These are phyloP conservation scores for Chaetoceros tenuissimus DNA, from an alignment of 108 stramenopile species.

Conservation along the genomic window DNA sequence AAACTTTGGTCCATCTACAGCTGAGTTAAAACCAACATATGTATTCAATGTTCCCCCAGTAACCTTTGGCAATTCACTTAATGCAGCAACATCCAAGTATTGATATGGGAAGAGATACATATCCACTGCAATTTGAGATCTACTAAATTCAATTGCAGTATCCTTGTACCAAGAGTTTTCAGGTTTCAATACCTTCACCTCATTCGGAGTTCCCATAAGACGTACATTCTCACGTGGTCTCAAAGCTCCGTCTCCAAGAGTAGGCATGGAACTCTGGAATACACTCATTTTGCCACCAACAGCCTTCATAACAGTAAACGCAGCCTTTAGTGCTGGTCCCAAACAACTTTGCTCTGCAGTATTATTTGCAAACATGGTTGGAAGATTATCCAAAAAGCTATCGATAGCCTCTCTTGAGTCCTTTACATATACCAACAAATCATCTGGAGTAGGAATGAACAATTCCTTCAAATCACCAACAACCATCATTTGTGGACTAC, in stretches of 20 bases:
- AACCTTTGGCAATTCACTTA: conserved; percentile 75
- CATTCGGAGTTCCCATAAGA: conserved; percentile 89
- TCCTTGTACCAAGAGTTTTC: conserved; percentile 86
- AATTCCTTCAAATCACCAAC: conserved; percentile 91
- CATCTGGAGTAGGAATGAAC: conserved; percentile 92
- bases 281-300: conserved; percentile 97
- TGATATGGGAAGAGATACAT: conserved; percentile 85
- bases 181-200: conserved; percentile 82
- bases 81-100: conserved; percentile 90
- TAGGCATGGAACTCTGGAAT: conserved; percentile 85
- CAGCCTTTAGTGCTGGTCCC: conserved; percentile 93
- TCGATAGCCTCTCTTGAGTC: conserved; percentile 86
- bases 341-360: conserved; percentile 51
- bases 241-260: conserved; percentile 85
- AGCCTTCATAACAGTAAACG: conserved; percentile 90
- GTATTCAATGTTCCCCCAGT: conserved; percentile 87
- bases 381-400: conserved; percentile 86
- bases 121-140: conserved; percentile 95
- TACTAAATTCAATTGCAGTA: conserved; percentile 91
- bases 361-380: conserved; percentile 85
- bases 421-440: conserved; percentile 90
- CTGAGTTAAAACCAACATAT: conserved; percentile 80
- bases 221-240: conserved; percentile 84
- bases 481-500: conserved; percentile 90
- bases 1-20: conserved; percentile 72